phyloP scores from a whole-genome alignment of 768 basidiomycete genomes.

The Fistulinella prunicolor region DNA sequence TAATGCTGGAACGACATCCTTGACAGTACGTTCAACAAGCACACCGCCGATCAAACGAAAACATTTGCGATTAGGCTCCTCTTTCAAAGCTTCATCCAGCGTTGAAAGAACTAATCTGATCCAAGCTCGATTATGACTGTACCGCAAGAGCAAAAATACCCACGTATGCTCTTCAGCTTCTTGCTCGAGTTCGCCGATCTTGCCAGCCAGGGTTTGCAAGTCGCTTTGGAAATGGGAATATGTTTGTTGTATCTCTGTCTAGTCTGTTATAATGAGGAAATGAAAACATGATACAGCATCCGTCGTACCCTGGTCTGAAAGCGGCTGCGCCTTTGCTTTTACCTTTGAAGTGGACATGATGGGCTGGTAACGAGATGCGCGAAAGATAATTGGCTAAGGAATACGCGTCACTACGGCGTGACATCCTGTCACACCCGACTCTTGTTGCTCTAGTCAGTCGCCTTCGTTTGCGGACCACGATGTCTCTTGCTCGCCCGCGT shows the following conservation, averaged over 20 bases:
- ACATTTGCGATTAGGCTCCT: conserved; percentile 90
- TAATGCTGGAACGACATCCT: conserved; percentile 88
- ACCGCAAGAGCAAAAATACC: conserved; percentile 29
- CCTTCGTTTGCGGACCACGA: conserved; percentile 30
- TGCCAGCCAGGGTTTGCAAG: conserved; percentile 84
- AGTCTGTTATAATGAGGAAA: conserved; percentile 39
- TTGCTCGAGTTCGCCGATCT: conserved; percentile 94
- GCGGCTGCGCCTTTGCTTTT: conserved; percentile 54
- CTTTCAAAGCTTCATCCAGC: conserved; percentile 73
- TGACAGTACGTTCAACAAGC: conserved; percentile 92
- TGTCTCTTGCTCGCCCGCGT: conserved; percentile 57
- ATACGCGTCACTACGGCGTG: conserved; percentile 23
- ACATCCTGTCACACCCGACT: conserved; percentile 24
- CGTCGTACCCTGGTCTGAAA: conserved; percentile 70
- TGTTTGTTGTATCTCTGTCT: conserved; percentile 81
- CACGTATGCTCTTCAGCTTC: conserved; percentile 96
- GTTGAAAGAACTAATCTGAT: conserved; percentile 84
- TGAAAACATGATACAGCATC: conserved; percentile 1
- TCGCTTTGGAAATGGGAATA: conserved; percentile 85
- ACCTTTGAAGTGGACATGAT: conserved; percentile 53
- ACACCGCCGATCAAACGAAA: conserved; percentile 96
- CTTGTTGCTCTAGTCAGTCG: conserved; percentile 19
- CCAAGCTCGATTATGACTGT: neutral
- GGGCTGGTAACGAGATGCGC: conserved; percentile 15
- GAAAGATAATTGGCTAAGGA: conserved; percentile 27